These are phyloP conservation scores for Sugiyamaella grinbergsii DNA, from an alignment of 1,139 yeast species.

Conservation along the genomic window DNA sequence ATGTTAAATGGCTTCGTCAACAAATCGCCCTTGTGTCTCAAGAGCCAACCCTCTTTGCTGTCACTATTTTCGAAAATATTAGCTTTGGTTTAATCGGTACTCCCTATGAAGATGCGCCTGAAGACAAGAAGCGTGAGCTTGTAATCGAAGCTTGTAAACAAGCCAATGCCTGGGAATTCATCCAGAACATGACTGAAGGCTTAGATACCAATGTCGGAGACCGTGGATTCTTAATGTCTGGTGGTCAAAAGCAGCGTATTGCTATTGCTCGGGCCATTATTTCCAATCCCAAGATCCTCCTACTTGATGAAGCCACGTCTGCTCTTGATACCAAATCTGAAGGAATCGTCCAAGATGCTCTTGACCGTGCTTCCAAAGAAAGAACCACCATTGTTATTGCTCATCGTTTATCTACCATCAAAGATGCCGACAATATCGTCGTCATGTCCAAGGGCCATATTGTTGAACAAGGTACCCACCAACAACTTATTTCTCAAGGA, in stretches of 20 bases:
- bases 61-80: slow-evolving; percentile 76
- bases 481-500: slow-evolving; percentile 39
- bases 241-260: slow-evolving; percentile 89
- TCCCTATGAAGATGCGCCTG: slow-evolving; percentile 50
- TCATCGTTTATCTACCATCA: slow-evolving; percentile 73
- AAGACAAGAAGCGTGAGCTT: slow-evolving; percentile 38
- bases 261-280: slow-evolving; percentile 84
- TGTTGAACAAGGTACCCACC: slow-evolving; percentile 49
- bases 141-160: slow-evolving; percentile 44
- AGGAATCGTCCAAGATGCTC: slow-evolving; percentile 52
- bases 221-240: slow-evolving; percentile 59
- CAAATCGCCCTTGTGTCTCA: slow-evolving; percentile 85
- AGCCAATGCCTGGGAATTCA: slow-evolving; percentile 49
- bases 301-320: slow-evolving; percentile 79
- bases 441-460: slow-evolving; percentile 48
- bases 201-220: slow-evolving; percentile 58
- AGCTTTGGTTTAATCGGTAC: slow-evolving; percentile 68
- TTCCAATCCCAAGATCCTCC: slow-evolving; percentile 60
- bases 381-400: slow-evolving; percentile 79
- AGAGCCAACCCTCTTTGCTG: slow-evolving; percentile 80
- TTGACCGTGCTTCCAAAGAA: slow-evolving; percentile 61
- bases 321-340: slow-evolving; percentile 75
- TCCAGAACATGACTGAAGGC: slow-evolving; percentile 45
- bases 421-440: slow-evolving; percentile 49
- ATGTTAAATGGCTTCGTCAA: slow-evolving; percentile 70